Base-by-base conservation (phyloP, 106 monocot species). In the Platanthera guangdongensis region DNA sequence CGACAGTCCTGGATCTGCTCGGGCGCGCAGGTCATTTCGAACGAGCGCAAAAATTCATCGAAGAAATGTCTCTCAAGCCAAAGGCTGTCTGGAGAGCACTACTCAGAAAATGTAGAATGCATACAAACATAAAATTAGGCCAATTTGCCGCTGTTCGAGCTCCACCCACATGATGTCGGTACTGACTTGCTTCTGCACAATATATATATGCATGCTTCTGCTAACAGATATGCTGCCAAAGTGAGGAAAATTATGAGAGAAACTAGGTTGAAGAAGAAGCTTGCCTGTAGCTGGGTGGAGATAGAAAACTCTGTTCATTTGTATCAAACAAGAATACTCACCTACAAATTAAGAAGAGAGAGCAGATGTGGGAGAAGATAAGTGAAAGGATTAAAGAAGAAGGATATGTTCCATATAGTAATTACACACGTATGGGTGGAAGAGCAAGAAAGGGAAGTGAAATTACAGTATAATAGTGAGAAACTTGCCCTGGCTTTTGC, bases 401-500 rank as follows among this genome's bases (percentile, higher is more conserved):
- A 15, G 80, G 75, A 13, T 80, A 80, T 68, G 80, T 80, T 68
- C 80, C 80, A n/a, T 74, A 80, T 68, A 80, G 53, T 7, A 75
- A 74, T 13, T 25, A 69, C 48, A 68, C 69, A 67, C 80, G 75
- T 74, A 45, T 80, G 50, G 13, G 52, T 80, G 10, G 68, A 65
- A 54, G 80, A 80, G 68, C 75, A 80, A 75, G 80, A 80, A 54
- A 75, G 75, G 25, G 80, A 74, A 51, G 13, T 63, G 0, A 80
- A 75, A 68, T 65, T 80, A 50, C 51, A 69, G 75, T 52, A 75
- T 54, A 74, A 80, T 9, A 75, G 80, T 25, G 80, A 80, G 75
- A 80, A 80, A n/a, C 74, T 80, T 22, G 80, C 80, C 68, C 75
- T 80, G 68, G 65, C 75, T 63, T 80, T 80, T 80, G 80, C 80